A percentile compares a stretch with the other conserved stretches of the same genome.
These are phyloP conservation scores for Pilatotrama ljubarskyi DNA, from an alignment of 768 basidiomycete genomes.

Conservation along the genomic window DNA sequence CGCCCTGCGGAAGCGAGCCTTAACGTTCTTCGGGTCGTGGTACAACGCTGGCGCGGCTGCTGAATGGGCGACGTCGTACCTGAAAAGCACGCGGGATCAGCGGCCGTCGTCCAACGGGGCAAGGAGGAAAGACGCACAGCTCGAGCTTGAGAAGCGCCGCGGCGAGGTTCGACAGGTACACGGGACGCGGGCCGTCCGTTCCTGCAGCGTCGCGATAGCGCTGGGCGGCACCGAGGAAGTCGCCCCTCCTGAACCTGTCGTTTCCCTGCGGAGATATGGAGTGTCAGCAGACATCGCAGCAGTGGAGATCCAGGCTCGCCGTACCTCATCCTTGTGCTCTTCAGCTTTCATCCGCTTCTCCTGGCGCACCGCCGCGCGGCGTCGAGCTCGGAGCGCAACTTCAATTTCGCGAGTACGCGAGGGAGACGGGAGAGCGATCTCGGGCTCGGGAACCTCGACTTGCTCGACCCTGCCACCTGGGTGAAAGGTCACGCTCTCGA, in stretches of 20 bases:
- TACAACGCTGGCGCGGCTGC: constrained; percentile 28
- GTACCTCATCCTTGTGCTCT: not conserved
- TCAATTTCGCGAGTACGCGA: not conserved
- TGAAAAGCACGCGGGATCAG: constrained; percentile 16
- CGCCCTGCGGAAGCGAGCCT: constrained; percentile 36
- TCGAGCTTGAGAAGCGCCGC: constrained; percentile 40
- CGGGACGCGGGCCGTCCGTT: constrained; percentile 39
- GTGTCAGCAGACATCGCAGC: not conserved
- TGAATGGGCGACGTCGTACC: constrained; percentile 25
- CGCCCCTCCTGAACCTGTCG: not conserved
- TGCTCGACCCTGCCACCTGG: not conserved
- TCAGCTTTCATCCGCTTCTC: not conserved
- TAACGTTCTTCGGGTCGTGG: constrained; percentile 30
- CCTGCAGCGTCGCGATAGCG: not conserved
- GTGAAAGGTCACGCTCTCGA: not conserved
- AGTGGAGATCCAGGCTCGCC: not conserved
- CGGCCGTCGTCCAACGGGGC: too few species aligned
- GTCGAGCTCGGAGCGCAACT: not conserved
- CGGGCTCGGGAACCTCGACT: not conserved
- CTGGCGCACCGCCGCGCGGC: not conserved
- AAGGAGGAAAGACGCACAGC: too few species aligned
- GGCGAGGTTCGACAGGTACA: constrained; percentile 45
- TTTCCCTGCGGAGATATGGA: not conserved
- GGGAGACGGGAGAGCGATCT: not conserved
- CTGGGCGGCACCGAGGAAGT: not conserved